Base-by-base conservation (phyloP, 2,329 filamentous ascomycete genomes). In the Fusarium neocosmosporiellum region DNA sequence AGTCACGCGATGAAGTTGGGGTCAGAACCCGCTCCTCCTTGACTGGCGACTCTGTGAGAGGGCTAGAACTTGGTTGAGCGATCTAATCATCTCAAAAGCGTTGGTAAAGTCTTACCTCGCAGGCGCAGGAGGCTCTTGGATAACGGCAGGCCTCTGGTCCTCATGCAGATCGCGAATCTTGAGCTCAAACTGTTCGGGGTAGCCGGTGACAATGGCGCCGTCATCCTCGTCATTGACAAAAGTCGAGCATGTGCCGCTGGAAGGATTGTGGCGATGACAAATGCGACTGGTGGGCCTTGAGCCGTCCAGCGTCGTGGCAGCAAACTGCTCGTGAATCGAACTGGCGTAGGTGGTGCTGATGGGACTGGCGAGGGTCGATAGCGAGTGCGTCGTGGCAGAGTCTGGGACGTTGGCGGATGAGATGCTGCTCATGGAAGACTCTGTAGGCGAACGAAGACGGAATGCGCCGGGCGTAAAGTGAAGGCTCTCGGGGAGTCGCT, bases 221-320 rank as follows among this genome's bases (percentile, higher is more conserved):
- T 82, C 80, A 37, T 81, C 80, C 9, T 83, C 80, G 34, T 82
- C 80, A 39, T 83, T 82, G 41, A 82, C 79, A 68, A 81, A 82
- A 0, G 82, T 83, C 16, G 81, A 84, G 31, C 81, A 83, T 5
- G 82, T 83, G 2, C 79, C 81, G 24, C 62, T 82, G 0, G 80
- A 82, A 0, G 79, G 77, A 16, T 78, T 75, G 39, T 81, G 79
- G 4, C 81, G 75, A 75, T 83, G 81, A 43, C 77, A 76, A 60
- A 79, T 76, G 20, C 78, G 74, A 65, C 79, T 78, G 7, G 70
- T 48, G 7, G 79, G 72, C 1, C 74, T 70, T n/a, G 80, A 78
- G 1, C 64, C 71, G 10, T 74, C 71, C 2, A 79, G 54, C 1
- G 72, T 72, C 20, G 79, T 63, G 4, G 69, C 71, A 4, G 79